A percentile compares a stretch with the other conserved stretches of the same genome.
Evolutionary conservation across 2,329 filamentous ascomycete species (phyloP).

Genomic region (Claviceps maximensis): DNA sequence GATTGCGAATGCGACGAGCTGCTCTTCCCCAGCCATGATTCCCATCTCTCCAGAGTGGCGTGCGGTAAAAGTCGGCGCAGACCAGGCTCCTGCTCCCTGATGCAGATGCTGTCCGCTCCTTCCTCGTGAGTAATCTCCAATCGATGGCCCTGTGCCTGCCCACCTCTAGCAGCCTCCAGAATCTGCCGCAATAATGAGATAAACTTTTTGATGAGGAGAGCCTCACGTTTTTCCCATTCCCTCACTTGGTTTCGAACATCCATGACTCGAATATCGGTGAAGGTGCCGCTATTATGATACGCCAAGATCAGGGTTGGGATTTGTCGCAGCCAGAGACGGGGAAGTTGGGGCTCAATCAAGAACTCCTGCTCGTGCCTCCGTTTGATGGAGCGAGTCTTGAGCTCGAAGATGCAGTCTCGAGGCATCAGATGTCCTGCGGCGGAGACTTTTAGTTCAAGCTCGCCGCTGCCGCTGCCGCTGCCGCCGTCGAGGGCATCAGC

Average conservation of each 20-base stretch:
- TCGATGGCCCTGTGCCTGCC: background rate
- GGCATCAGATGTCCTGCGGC: background rate
- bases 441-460: constrained; percentile 7
- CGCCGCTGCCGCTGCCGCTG: constrained; percentile 11
- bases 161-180: background rate
- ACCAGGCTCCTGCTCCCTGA: background rate
- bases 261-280: background rate
- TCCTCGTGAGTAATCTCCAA: background rate
- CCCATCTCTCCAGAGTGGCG: background rate
- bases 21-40: background rate
- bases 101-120: background rate
- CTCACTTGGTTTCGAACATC: background rate
- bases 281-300: constrained; percentile 17
- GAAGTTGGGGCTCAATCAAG: constrained; percentile 22
- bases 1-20: background rate
- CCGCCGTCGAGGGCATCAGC: constrained; percentile 8
- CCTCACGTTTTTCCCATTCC: background rate
- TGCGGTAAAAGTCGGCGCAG: background rate
- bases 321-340: constrained; percentile 28
- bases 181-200: background rate
- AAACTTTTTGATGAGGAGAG: background rate
- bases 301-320: constrained; percentile 27
- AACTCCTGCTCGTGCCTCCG: constrained; percentile 13
- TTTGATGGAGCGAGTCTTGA: constrained; percentile 27
- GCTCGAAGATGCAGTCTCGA: constrained; percentile 26